phyloP scores from a whole-genome alignment of 2,329 filamentous ascomycete species.

The Claviceps monticola region DNA sequence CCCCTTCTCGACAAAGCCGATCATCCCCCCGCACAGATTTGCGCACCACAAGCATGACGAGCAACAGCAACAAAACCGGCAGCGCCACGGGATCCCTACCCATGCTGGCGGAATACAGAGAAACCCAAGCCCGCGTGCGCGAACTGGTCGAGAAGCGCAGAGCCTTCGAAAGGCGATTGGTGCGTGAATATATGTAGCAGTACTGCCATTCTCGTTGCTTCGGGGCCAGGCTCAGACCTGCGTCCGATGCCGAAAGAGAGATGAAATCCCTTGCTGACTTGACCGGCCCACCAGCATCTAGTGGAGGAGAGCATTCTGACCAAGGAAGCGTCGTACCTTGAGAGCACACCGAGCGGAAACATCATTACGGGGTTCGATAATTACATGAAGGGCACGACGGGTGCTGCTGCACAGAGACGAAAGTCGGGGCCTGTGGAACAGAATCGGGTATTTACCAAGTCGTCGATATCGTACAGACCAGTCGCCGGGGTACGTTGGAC shows the following conservation, averaged over 20 bases:
- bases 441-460: conserved; percentile 60
- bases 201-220: too few relatives aligned
- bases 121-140: conserved; percentile 33
- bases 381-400: conserved; percentile 79
- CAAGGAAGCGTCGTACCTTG: conserved; percentile 77
- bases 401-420: conserved; percentile 48
- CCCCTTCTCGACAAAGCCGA: too few relatives aligned
- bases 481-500: conserved; percentile 19
- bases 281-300: conserved; percentile 15
- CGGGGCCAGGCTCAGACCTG: neutral
- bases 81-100: conserved; percentile 16
- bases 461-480: conserved; percentile 47
- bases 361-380: conserved; percentile 97
- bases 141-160: conserved; percentile 32
- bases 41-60: conserved; percentile 17
- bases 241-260: neutral
- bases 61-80: conserved; percentile 19
- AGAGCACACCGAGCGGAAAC: conserved; percentile 79
- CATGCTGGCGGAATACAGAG: conserved; percentile 34
- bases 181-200: conserved; percentile 10
- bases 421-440: conserved; percentile 52
- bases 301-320: conserved; percentile 71
- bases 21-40: neutral
- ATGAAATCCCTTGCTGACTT: too few relatives aligned
- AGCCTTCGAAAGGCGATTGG: conserved; percentile 23